Evolutionary conservation across 2,329 filamentous ascomycete genomes (phyloP).

Genomic region (Penicillium sp.): DNA sequence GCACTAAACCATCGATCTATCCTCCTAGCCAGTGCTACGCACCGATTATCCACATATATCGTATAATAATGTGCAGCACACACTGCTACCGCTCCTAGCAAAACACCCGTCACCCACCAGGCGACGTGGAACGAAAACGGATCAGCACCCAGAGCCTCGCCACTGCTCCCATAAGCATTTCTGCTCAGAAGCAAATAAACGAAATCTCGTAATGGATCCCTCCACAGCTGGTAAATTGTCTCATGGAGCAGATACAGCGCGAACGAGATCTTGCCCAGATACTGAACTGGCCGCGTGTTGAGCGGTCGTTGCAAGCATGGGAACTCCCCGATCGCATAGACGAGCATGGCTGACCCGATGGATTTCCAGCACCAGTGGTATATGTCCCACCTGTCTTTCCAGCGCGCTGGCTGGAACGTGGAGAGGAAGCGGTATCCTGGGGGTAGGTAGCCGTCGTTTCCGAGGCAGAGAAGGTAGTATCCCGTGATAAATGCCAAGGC

Average conservation of each 20-base stretch:
- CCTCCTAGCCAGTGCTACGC: slow-evolving; percentile 17
- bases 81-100: slow-evolving; percentile 12
- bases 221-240: slow-evolving; percentile 17
- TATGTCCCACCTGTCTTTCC: slow-evolving; percentile 21
- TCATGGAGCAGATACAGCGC: slow-evolving; percentile 30
- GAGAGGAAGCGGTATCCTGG: slow-evolving; percentile 18
- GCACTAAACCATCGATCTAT: slow-evolving; percentile 17
- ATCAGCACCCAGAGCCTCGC: slow-evolving; percentile 6
- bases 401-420: slow-evolving; percentile 12
- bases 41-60: slow-evolving; percentile 20
- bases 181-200: slow-evolving; percentile 12
- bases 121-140: slow-evolving; percentile 14
- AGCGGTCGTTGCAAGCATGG: slow-evolving; percentile 18
- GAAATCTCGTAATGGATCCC: slow-evolving; percentile 15
- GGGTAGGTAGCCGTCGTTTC: slow-evolving; percentile 20
- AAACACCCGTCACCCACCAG: slow-evolving; percentile 16
- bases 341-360: slow-evolving; percentile 15
- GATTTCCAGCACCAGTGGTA: slow-evolving; percentile 21
- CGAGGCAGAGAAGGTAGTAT: slow-evolving; percentile 21
- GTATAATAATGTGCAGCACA: slow-evolving; percentile 18
- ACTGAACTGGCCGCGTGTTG: slow-evolving; percentile 19
- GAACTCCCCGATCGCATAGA: slow-evolving; percentile 18
- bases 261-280: slow-evolving; percentile 30
- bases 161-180: slow-evolving; percentile 11
- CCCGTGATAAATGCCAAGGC: slow-evolving; percentile 11